Conservation (phyloP, 352 stramenopile species). For the Plasmopara halstedii region DNA sequence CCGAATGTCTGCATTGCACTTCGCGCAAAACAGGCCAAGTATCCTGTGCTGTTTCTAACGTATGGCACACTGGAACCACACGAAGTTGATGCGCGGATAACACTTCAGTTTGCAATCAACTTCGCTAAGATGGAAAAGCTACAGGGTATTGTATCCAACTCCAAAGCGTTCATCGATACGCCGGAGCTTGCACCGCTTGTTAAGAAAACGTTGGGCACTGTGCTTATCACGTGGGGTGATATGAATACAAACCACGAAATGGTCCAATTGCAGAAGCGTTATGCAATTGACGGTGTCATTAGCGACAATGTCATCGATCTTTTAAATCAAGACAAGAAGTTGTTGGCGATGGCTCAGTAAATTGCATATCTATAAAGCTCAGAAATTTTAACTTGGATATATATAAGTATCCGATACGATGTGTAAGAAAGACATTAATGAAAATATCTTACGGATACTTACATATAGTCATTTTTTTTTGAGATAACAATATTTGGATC, state of each 20-base stretch:
- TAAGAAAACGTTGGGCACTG: slow-evolving; percentile 30
- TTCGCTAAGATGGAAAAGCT: slow-evolving; percentile 59
- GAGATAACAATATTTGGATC: no score
- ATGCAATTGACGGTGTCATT: slow-evolving; percentile 68
- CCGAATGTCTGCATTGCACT: slow-evolving; percentile 57
- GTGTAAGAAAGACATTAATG: no score
- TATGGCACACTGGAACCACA: slow-evolving; percentile 45
- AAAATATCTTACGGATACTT: no score
- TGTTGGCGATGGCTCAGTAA: slow-evolving; percentile 12
- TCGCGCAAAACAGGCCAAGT: slow-evolving; percentile 60
- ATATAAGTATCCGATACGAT: no score
- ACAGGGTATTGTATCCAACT: slow-evolving; percentile 70
- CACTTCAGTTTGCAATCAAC: slow-evolving; percentile 55
- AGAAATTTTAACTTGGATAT: no score
- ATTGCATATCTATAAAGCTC: not conserved
- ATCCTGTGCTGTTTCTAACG: slow-evolving; percentile 71
- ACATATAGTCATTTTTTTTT: no score
- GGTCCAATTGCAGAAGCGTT: slow-evolving; percentile 63
- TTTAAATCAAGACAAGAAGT: slow-evolving; percentile 39
- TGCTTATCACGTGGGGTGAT: slow-evolving; percentile 71
- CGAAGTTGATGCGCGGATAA: slow-evolving; percentile 43
- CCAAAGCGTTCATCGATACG: slow-evolving; percentile 49
- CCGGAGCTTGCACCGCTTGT: slow-evolving; percentile 42
- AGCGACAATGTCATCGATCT: slow-evolving; percentile 81
- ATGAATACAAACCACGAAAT: slow-evolving; percentile 68